phyloP scores from a whole-genome alignment of 2,329 filamentous ascomycete genomes.

The Zymoseptoria tritici region DNA sequence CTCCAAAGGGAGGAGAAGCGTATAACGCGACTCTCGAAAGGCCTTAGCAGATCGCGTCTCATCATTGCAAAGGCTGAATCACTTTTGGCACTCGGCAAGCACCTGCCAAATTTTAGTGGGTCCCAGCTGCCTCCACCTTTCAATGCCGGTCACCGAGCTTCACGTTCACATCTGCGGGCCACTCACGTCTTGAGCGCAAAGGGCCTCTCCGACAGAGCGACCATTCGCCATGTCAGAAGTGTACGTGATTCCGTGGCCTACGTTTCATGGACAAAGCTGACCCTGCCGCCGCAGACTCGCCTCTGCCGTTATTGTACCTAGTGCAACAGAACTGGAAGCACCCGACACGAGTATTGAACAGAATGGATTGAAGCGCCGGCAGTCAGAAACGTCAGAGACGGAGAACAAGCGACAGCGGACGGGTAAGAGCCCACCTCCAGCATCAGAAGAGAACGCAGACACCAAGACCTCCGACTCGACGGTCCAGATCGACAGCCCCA shows the following conservation, averaged over 20 bases:
- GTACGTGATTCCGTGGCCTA: not conserved
- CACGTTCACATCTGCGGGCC: not conserved
- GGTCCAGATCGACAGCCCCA: slow-evolving; percentile 1
- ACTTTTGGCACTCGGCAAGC: not conserved
- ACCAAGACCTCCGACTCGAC: slow-evolving; percentile 6
- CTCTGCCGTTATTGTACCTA: not conserved
- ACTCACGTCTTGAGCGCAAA: not conserved
- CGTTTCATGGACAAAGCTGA: not conserved
- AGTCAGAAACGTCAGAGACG: slow-evolving; percentile 17
- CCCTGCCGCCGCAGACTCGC: not conserved
- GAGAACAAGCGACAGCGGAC: slow-evolving; percentile 24
- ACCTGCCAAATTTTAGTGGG: not conserved
- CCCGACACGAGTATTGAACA: not conserved
- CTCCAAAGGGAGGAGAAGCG: not conserved
- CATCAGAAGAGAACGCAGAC: slow-evolving; percentile 2
- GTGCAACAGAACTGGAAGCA: not conserved
- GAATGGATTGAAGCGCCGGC: slow-evolving; percentile 23
- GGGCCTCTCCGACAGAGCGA: not conserved
- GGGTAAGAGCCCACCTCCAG: slow-evolving; percentile 24
- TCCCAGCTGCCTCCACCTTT: not conserved
- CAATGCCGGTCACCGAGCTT: not conserved
- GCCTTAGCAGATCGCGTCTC: not conserved
- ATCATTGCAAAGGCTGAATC: not conserved
- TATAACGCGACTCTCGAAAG: not conserved
- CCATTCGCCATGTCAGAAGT: not conserved